Percentiles rank a stretch among this genome's conserved stretches.
These are phyloP conservation scores for Macrophomina phaseolina DNA, from an alignment of 2,329 filamentous ascomycete species.

Conservation along the genomic window DNA sequence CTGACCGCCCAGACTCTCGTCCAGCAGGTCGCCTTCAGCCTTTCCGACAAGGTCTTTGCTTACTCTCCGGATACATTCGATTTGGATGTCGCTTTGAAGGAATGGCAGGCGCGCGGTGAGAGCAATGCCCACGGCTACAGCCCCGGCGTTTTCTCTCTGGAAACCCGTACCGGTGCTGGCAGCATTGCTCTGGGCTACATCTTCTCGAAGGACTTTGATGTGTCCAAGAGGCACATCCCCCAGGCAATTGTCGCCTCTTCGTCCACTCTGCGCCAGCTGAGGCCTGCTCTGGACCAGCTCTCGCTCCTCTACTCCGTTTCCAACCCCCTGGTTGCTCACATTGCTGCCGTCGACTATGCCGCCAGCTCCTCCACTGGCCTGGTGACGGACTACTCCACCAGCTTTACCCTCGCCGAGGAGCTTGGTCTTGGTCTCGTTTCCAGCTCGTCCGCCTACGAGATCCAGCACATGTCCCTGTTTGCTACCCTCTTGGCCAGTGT, in stretches of 20 bases:
- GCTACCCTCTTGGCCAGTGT: conserved; percentile 79
- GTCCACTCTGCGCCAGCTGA: conserved; percentile 78
- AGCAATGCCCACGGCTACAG: conserved; percentile 82
- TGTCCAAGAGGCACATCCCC: conserved; percentile 87
- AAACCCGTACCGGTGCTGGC: conserved; percentile 88
- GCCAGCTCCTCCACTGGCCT: conserved; percentile 70
- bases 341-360: conserved; percentile 87
- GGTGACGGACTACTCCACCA: conserved; percentile 84
- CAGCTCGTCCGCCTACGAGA: conserved; percentile 85
- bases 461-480: conserved; percentile 94
- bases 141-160: conserved; percentile 78
- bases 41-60: conserved; percentile 97
- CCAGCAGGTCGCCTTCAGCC: conserved; percentile 92
- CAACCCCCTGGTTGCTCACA: conserved; percentile 89
- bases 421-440: conserved; percentile 85
- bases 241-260: conserved; percentile 90
- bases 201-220: conserved; percentile 95
- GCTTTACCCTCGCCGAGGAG: conserved; percentile 83
- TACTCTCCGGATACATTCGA: conserved; percentile 95
- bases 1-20: conserved; percentile 90
- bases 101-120: conserved; percentile 74
- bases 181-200: conserved; percentile 94
- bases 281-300: conserved; percentile 86
- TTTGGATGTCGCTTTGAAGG: conserved; percentile 79
- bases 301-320: conserved; percentile 89